Percentiles rank a stretch among this genome's conserved stretches.
Evolutionary conservation across 1,284 basidiomycete species (phyloP).

Genomic region (Apiotrichum veenhuisii): DNA sequence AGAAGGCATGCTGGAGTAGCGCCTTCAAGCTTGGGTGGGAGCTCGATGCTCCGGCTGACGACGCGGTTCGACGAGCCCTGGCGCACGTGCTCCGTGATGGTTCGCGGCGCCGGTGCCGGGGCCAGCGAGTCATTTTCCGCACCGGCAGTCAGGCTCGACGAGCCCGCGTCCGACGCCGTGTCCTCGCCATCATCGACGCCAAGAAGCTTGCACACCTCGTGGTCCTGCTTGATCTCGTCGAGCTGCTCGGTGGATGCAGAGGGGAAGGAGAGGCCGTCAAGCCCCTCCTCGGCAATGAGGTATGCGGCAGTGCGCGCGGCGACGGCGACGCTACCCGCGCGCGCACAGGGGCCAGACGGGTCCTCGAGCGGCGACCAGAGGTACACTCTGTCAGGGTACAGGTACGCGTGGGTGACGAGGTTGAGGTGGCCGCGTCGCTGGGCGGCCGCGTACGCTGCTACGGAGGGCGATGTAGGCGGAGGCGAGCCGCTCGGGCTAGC

Average conservation of each 20-base stretch:
- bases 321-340: constrained; percentile 15
- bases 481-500: constrained; percentile 9
- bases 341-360: constrained; percentile 26
- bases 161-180: constrained; percentile 7
- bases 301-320: constrained; percentile 32
- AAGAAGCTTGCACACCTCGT: constrained; percentile 17
- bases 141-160: constrained; percentile 23
- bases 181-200: constrained; percentile 18
- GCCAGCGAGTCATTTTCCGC: background rate
- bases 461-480: constrained; percentile 6
- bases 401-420: constrained; percentile 29
- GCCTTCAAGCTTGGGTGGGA: constrained; percentile 18
- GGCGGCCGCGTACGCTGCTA: constrained; percentile 28
- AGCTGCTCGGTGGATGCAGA: constrained; percentile 39
- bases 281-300: constrained; percentile 43
- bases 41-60: constrained; percentile 51
- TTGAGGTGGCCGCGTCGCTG: constrained; percentile 28
- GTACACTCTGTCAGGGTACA: constrained; percentile 39
- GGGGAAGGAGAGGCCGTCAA: constrained; percentile 34
- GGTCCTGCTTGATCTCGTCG: constrained; percentile 19
- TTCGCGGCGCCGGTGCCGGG: constrained; percentile 36
- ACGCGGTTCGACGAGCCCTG: constrained; percentile 63
- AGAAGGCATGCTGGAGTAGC: constrained; percentile 48
- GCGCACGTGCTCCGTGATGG: constrained; percentile 66
- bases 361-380: constrained; percentile 36